Percentiles rank a stretch among this genome's conserved stretches.
Conservation (phyloP, 352 stramenopile species). For the Phytophthora uliginosa region DNA sequence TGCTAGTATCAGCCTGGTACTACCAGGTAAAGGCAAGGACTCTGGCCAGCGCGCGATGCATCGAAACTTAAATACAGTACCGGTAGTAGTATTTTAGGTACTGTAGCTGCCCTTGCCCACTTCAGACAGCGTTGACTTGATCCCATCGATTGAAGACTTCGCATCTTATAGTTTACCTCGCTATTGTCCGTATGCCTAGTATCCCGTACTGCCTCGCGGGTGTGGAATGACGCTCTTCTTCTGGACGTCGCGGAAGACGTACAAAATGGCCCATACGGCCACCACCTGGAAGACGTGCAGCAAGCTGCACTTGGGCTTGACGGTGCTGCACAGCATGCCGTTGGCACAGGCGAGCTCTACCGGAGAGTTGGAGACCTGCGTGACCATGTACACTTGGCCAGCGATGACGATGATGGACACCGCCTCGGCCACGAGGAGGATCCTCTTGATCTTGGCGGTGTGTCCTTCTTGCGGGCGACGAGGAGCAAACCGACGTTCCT, state of each 20-base stretch:
- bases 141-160: background rate
- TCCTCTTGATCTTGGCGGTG: conserved; percentile 39
- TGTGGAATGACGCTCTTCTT: conserved; percentile 39
- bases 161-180: background rate
- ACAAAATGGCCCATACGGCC: conserved; percentile 34
- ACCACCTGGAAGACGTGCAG: conserved; percentile 42
- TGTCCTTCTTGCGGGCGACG: conserved; percentile 29
- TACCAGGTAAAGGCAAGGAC: conserved; percentile 21
- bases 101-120: no score
- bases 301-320: conserved; percentile 31
- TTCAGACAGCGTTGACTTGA: no score
- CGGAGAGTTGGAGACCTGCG: conserved; percentile 12
- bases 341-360: conserved; percentile 43
- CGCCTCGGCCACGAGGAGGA: conserved; percentile 33
- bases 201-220: conserved; percentile 16
- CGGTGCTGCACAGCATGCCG: conserved; percentile 18
- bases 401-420: conserved; percentile 31
- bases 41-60: no score
- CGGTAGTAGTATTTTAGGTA: no score
- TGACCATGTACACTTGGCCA: conserved; percentile 31
- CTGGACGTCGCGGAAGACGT: conserved; percentile 38
- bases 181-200: conserved; percentile 3
- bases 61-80: no score
- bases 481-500: conserved; percentile 17
- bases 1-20: background rate